Base-by-base conservation (phyloP, 192 early-diverging fungal genomes). In the Dissophora globulifera region DNA sequence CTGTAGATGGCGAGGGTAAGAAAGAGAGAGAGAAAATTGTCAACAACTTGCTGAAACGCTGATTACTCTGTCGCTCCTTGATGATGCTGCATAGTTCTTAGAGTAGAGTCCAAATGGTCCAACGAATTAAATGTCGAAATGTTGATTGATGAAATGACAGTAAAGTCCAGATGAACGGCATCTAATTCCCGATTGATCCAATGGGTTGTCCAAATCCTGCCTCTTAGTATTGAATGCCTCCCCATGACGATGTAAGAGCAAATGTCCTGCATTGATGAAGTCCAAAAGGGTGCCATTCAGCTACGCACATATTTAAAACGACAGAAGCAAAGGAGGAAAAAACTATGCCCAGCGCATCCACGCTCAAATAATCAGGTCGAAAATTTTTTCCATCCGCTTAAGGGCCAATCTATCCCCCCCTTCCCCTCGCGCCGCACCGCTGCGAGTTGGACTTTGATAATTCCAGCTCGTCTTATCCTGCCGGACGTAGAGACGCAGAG, bases 1-100 rank as follows among this genome's bases (percentile, higher is more conserved):
- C 89, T 92, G 71, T 55, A 22, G 47, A 61, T 49, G n/a, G n/a
- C 35, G 38, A 38, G 4, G 56, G 58, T 25, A 35, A 57, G 54
- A 51, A 51, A 46, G 31, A 30, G 40, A 5, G 10, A 30, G n/a
- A 56, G 52, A 20, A 3, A 40, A 59, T 20, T 40, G 43, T 59
- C 57, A 59, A 43, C 25, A n/a, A 59, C 27, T 59, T 32, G 26
- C 20, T 41, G 55, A 57, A 27, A 27, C 35, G 13, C 35, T 38
- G 35, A 38, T 38, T 13, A 13, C 35, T 38, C 13, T n/a, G n/a
- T n/a, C n/a, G n/a, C n/a, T n/a, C n/a, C n/a, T n/a, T n/a, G n/a
- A n/a, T n/a, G n/a, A n/a, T n/a, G n/a, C n/a, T n/a, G n/a, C n/a
- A n/a, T n/a, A n/a, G n/a, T n/a, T n/a, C n/a, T n/a, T n/a, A n/a